phyloP scores from a whole-genome alignment of 768 basidiomycete species.

The Tylopilus felleus region DNA sequence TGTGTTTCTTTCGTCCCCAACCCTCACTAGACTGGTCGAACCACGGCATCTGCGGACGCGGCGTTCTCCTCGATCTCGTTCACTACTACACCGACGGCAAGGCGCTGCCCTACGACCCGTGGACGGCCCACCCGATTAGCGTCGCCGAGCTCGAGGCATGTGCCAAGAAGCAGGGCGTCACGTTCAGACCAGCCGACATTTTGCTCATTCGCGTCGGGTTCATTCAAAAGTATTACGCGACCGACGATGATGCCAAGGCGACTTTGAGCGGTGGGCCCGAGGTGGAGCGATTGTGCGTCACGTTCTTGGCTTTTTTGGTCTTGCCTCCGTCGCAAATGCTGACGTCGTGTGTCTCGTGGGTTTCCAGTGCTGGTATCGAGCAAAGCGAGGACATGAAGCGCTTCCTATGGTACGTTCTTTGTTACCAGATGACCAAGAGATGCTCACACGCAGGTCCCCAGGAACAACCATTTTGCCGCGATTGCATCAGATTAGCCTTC shows the following conservation, averaged over 20 bases:
- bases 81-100: constrained; percentile 42
- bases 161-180: constrained; percentile 55
- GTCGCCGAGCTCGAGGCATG: constrained; percentile 56
- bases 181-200: constrained; percentile 58
- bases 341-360: neutral
- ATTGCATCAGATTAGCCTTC: constrained; percentile 66
- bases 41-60: constrained; percentile 68
- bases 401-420: constrained; percentile 55
- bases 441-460: constrained; percentile 17
- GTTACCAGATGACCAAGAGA: neutral
- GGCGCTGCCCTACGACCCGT: constrained; percentile 60
- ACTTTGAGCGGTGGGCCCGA: constrained; percentile 33
- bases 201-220: constrained; percentile 60
- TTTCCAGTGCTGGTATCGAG: constrained; percentile 58
- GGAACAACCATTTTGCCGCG: constrained; percentile 74
- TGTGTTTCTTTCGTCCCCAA: neutral
- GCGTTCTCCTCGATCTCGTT: constrained; percentile 64
- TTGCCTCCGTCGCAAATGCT: neutral
- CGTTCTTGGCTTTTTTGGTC: neutral
- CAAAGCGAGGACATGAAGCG: constrained; percentile 68
- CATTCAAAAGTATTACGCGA: constrained; percentile 50
- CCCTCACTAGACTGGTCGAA: constrained; percentile 56
- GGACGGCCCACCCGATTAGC: constrained; percentile 51
- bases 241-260: constrained; percentile 43
- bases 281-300: constrained; percentile 51